A percentile compares a stretch with the other conserved stretches of the same genome.
phyloP scores from a whole-genome alignment of 495 filamentous ascomycete genomes.

The Aspergillus mulundensis region DNA sequence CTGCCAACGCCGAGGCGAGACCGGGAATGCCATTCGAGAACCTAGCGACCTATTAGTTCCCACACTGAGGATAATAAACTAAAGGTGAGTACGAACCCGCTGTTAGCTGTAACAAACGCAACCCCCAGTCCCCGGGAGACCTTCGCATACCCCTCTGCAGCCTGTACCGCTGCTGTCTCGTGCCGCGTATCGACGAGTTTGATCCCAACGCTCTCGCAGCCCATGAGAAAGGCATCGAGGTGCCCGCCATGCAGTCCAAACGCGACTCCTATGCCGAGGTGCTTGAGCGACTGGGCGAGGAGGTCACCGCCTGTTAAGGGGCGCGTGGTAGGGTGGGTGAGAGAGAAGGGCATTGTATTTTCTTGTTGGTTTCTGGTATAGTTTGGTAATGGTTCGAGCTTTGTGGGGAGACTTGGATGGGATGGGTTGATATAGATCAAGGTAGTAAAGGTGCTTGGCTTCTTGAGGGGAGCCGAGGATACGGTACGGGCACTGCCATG shows the following conservation, averaged over 20 bases:
- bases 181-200: conserved; percentile 29
- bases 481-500: background rate
- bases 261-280: conserved; percentile 24
- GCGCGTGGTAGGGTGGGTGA: conserved; percentile 19
- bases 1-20: conserved; percentile 25
- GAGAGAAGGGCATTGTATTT: conserved; percentile 34
- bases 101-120: conserved; percentile 30
- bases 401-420: background rate
- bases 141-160: conserved; percentile 25
- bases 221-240: conserved; percentile 29
- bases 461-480: background rate
- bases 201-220: conserved; percentile 25
- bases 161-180: conserved; percentile 29
- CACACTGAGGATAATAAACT: background rate
- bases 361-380: conserved; percentile 16
- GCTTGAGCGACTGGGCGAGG: conserved; percentile 26
- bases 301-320: conserved; percentile 29
- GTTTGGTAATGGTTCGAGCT: background rate
- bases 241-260: conserved; percentile 33
- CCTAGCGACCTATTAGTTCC: conserved; percentile 6
- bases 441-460: background rate
- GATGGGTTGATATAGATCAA: background rate
- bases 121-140: conserved; percentile 24
- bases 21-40: conserved; percentile 31
- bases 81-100: conserved; percentile 18